Evolutionary conservation across 1,284 basidiomycete genomes (phyloP).

Genomic region (Pseudozyma sp.): DNA sequence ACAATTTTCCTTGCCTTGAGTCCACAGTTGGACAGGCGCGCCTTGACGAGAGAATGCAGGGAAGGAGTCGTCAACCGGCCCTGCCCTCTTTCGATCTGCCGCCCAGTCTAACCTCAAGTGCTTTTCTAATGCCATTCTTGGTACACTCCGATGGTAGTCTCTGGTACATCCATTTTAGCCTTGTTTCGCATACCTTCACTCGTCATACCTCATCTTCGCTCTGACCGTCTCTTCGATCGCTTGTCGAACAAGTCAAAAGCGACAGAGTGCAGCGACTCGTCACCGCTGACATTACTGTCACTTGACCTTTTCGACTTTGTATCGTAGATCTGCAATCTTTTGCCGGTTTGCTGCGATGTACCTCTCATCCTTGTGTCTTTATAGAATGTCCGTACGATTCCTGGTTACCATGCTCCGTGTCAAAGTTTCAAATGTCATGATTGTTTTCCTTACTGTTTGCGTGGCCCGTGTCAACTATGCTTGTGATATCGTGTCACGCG

Average conservation of each 20-base stretch:
- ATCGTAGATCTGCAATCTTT: neutral
- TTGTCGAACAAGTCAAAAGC: neutral
- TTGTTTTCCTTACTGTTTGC: slow-evolving; percentile 21
- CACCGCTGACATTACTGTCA: slow-evolving; percentile 28
- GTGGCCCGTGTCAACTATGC: neutral
- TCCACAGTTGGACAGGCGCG: slow-evolving; percentile 43
- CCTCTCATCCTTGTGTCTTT: slow-evolving; percentile 10
- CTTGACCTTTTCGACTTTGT: slow-evolving; percentile 1
- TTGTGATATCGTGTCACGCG: neutral
- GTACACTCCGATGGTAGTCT: slow-evolving; percentile 8
- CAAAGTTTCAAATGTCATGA: slow-evolving; percentile 47
- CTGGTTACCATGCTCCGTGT: slow-evolving; percentile 36
- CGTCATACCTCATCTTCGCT: neutral
- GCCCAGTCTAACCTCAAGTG: slow-evolving; percentile 32
- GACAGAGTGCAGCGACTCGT: slow-evolving; percentile 37
- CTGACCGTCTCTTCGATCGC: slow-evolving; percentile 1
- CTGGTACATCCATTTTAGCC: neutral
- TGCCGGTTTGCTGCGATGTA: slow-evolving; percentile 8
- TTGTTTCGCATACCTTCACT: slow-evolving; percentile 8
- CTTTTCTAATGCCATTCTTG: slow-evolving; percentile 2
- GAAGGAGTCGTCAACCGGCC: slow-evolving; percentile 54
- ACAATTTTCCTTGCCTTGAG: slow-evolving; percentile 16
- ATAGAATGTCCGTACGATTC: slow-evolving; percentile 40
- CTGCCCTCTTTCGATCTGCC: slow-evolving; percentile 19
- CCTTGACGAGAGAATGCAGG: slow-evolving; percentile 12